Evolutionary conservation across 1,284 basidiomycete species (phyloP).

Genomic region (Cryptococcus floricola): DNA sequence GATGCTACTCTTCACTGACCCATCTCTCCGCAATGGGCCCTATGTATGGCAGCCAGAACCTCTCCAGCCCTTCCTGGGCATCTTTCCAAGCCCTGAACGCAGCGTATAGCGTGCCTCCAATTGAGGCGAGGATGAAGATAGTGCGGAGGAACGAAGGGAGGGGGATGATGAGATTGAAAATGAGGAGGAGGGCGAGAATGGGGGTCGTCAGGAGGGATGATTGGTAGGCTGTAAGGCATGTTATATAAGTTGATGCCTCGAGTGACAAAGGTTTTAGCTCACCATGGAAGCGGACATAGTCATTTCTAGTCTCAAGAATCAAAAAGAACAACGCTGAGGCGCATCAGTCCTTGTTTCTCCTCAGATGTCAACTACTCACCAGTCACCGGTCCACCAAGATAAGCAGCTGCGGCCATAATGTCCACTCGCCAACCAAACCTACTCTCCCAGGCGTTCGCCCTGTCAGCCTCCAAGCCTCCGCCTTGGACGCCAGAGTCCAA

Average conservation of each 20-base stretch:
- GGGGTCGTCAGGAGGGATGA: conserved; percentile 69
- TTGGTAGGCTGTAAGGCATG: conserved; percentile 59
- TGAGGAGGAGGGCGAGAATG: conserved; percentile 60
- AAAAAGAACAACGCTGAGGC: conserved; percentile 61
- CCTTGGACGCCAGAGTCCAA: conserved; percentile 31
- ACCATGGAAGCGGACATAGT: conserved; percentile 77
- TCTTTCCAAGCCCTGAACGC: conserved; percentile 62
- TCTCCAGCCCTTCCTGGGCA: conserved; percentile 58
- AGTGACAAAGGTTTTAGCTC: conserved; percentile 23
- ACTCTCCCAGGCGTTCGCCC: conserved; percentile 67
- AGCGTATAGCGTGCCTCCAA: conserved; percentile 30
- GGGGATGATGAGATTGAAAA: conserved; percentile 59
- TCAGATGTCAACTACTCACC: conserved; percentile 53
- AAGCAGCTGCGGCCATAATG: conserved; percentile 63
- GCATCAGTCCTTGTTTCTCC: not conserved
- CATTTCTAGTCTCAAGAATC: conserved; percentile 72
- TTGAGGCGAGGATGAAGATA: conserved; percentile 27
- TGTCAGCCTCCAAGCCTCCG: conserved; percentile 50
- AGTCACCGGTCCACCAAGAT: conserved; percentile 67
- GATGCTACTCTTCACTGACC: conserved; percentile 62
- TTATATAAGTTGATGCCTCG: not conserved
- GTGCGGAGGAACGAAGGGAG: conserved; percentile 46
- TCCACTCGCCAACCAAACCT: conserved; percentile 67
- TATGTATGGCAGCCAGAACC: conserved; percentile 64
- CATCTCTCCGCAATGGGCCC: conserved; percentile 68